These are phyloP conservation scores for Ophiostoma populinum DNA, from an alignment of 2,329 filamentous ascomycete species.

Conservation along the genomic window DNA sequence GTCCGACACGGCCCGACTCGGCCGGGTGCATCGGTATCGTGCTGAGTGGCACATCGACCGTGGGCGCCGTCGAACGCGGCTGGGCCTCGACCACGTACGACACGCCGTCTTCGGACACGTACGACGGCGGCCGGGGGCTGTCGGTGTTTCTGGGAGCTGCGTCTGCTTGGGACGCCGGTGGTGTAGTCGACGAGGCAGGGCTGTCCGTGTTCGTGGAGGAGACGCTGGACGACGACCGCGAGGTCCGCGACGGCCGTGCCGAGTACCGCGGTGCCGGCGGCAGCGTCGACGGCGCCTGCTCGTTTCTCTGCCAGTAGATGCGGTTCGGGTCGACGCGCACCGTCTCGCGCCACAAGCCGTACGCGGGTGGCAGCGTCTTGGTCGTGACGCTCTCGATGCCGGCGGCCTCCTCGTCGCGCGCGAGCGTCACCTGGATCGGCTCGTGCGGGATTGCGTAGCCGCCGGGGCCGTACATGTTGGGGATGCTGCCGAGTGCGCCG, in stretches of 20 bases:
- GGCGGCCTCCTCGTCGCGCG: constrained; percentile 54
- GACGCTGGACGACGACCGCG: too few relatives aligned
- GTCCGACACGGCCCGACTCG: constrained; percentile 20
- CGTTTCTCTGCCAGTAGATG: constrained; percentile 62
- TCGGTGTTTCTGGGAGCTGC: too few relatives aligned
- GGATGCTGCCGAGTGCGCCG: constrained; percentile 13
- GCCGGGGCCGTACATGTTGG: constrained; percentile 33
- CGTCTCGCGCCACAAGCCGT: constrained; percentile 69
- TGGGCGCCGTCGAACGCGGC: constrained; percentile 37
- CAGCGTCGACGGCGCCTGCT: constrained; percentile 15
- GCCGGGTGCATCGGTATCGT: constrained; percentile 34
- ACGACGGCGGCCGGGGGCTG: constrained; percentile 48
- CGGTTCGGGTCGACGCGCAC: constrained; percentile 70
- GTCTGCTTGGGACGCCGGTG: constrained; percentile 12
- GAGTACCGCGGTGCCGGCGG: background rate
- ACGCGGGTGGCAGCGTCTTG: constrained; percentile 58
- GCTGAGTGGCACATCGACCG: constrained; percentile 26
- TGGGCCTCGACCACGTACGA: constrained; percentile 53
- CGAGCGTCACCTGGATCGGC: constrained; percentile 63
- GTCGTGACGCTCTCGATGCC: constrained; percentile 35
- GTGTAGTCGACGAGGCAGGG: constrained; percentile 12
- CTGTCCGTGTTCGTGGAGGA: too few relatives aligned
- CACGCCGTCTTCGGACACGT: constrained; percentile 58
- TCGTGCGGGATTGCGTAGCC: constrained; percentile 53
- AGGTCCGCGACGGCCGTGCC: too few relatives aligned